Percentiles rank a stretch among this genome's conserved stretches.
Conservation (phyloP, 1,284 basidiomycete species). For the Pascua guehoae region DNA sequence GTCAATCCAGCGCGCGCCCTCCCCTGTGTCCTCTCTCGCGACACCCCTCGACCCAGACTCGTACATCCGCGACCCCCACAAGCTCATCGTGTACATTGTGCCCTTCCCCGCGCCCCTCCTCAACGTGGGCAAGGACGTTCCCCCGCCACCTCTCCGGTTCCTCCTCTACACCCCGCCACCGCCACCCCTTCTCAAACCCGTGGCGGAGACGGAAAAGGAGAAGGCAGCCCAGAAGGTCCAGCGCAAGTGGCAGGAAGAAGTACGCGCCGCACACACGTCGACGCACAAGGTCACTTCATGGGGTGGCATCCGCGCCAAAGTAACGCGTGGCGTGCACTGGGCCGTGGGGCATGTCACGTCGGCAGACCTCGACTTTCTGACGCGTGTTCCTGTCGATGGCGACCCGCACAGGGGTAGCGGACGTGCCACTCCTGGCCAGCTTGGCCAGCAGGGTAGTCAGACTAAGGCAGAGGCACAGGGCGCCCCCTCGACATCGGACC, state of each 20-base stretch:
- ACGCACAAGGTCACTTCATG: slow-evolving; percentile 10
- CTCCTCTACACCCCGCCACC: slow-evolving; percentile 22
- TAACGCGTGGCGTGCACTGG: slow-evolving; percentile 18
- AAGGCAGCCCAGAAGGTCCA: slow-evolving; percentile 11
- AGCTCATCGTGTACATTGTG: slow-evolving; percentile 20
- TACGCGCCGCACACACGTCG: slow-evolving; percentile 15
- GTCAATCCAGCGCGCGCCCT: not conserved
- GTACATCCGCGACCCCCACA: slow-evolving; percentile 24
- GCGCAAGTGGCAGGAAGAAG: slow-evolving; percentile 22
- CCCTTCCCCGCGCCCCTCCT: slow-evolving; percentile 16
- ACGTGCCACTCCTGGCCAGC: too few species aligned
- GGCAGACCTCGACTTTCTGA: slow-evolving; percentile 22
- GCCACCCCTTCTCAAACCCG: slow-evolving; percentile 16
- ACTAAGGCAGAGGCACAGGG: too few species aligned
- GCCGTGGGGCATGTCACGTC: slow-evolving; percentile 13
- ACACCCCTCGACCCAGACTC: slow-evolving; percentile 6
- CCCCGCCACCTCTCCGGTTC: slow-evolving; percentile 16
- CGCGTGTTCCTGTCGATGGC: slow-evolving; percentile 17
- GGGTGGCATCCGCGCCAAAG: slow-evolving; percentile 7
- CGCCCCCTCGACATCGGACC: too few species aligned
- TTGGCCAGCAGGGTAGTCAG: too few species aligned
- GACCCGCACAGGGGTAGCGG: not conserved
- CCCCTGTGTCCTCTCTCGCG: not conserved
- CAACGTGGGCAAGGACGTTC: not conserved
- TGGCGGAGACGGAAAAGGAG: slow-evolving; percentile 5